Conservation (phyloP, 441 rosid species). For the Erysimum cheiri region DNA sequence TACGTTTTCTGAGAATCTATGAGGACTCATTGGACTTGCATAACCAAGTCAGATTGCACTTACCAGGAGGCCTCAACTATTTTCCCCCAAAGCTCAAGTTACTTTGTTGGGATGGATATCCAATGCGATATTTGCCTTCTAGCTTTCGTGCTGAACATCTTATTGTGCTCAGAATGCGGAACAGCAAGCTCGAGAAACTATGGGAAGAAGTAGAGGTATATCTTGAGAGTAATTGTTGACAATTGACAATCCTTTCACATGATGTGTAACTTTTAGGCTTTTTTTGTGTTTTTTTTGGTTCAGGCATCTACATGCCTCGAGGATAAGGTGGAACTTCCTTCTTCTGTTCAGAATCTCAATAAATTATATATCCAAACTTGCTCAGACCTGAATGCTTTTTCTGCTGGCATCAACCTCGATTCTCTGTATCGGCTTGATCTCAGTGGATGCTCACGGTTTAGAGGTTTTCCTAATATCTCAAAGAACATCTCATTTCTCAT, state of each 20-base stretch:
- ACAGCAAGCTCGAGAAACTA: constrained; percentile 13
- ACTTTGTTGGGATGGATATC: constrained; percentile 24
- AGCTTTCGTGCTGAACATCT: constrained; percentile 13
- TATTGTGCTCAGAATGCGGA: constrained; percentile 14
- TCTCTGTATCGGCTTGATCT: constrained; percentile 12
- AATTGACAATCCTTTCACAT: too few species aligned
- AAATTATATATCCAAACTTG: too few species aligned
- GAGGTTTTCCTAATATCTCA: constrained; percentile 2
- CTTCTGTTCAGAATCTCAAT: background rate
- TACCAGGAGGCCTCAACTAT: background rate
- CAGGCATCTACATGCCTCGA: constrained; percentile 21
- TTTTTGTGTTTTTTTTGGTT: background rate
- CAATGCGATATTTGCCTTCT: constrained; percentile 22
- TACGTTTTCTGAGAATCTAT: constrained; percentile 12
- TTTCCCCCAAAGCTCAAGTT: background rate
- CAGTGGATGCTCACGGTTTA: constrained; percentile 13
- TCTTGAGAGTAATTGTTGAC: too few species aligned
- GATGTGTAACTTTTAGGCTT: too few species aligned
- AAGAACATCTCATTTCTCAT: background rate
- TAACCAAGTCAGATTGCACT: background rate
- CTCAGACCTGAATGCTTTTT: background rate
- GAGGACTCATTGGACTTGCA: background rate
- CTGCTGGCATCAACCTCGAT: background rate
- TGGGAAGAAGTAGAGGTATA: constrained; percentile 34
- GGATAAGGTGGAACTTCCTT: constrained; percentile 18